Conservation (phyloP, 2,329 filamentous ascomycete genomes). For the Ascochyta lentis region DNA sequence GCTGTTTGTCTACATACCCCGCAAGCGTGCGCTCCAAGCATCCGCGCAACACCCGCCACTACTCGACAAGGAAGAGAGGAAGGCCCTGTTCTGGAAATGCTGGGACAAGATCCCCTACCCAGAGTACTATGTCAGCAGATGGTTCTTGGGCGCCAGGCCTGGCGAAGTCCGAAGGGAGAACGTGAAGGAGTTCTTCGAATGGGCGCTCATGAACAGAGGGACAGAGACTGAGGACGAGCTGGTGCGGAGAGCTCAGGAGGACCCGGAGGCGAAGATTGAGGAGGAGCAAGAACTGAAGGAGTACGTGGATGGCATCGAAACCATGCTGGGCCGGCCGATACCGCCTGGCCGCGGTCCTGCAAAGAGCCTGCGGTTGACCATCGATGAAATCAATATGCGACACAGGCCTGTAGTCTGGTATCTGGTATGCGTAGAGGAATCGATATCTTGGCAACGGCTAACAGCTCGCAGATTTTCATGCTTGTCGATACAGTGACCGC, state of each 20-base stretch:
- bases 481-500: constrained; percentile 59
- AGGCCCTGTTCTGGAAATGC: constrained; percentile 64
- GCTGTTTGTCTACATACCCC: constrained; percentile 60
- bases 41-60: constrained; percentile 59
- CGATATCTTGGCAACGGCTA: not conserved
- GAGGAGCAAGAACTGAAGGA: constrained; percentile 61
- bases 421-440: constrained; percentile 49
- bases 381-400: constrained; percentile 67
- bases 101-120: constrained; percentile 62
- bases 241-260: constrained; percentile 18
- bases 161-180: constrained; percentile 71
- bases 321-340: constrained; percentile 59
- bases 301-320: constrained; percentile 62
- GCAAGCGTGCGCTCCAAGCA: constrained; percentile 58
- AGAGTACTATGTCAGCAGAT: constrained; percentile 65
- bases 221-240: constrained; percentile 43
- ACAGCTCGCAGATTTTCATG: constrained; percentile 50
- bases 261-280: constrained; percentile 26
- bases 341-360: constrained; percentile 63
- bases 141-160: constrained; percentile 68
- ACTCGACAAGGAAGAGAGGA: constrained; percentile 57
- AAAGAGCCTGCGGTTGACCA: constrained; percentile 66
- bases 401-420: constrained; percentile 73
- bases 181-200: constrained; percentile 69
- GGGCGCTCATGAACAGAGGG: constrained; percentile 69